phyloP scores from a whole-genome alignment of 192 early-diverging fungal species.

The Coemansia sp. region DNA sequence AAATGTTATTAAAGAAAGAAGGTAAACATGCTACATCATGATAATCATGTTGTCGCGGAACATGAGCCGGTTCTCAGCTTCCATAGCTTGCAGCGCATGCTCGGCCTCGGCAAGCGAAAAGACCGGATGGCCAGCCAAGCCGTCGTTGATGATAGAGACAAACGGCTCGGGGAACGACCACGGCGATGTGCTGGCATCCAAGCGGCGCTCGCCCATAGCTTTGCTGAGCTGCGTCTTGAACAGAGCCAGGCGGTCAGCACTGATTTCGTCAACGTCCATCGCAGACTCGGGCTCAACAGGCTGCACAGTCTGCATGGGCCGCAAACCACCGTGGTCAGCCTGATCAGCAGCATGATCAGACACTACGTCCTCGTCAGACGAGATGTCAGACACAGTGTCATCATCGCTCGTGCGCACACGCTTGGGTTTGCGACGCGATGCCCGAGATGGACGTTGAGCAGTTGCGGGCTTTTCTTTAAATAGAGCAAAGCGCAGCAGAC shows the following conservation, averaged over 20 bases:
- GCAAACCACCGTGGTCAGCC: not conserved
- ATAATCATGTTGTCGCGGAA: slow-evolving; percentile 64
- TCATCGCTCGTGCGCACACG: slow-evolving; percentile 44
- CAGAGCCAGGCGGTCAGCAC: slow-evolving; percentile 23
- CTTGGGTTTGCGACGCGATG: slow-evolving; percentile 35
- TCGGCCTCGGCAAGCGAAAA: slow-evolving; percentile 62
- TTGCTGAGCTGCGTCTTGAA: slow-evolving; percentile 55
- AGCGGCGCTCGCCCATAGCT: slow-evolving; percentile 37
- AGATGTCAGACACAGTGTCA: slow-evolving; percentile 47
- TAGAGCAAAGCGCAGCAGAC: slow-evolving; percentile 83
- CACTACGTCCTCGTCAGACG: not conserved
- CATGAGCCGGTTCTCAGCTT: slow-evolving; percentile 68
- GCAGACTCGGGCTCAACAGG: not conserved
- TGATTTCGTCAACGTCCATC: slow-evolving; percentile 36
- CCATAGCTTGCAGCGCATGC: slow-evolving; percentile 59
- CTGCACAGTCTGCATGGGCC: slow-evolving; percentile 1
- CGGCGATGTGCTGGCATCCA: slow-evolving; percentile 51
- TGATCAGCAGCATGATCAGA: not conserved
- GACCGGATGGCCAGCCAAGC: slow-evolving; percentile 21
- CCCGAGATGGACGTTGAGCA: slow-evolving; percentile 35
- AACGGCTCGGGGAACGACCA: slow-evolving; percentile 57
- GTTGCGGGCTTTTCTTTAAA: slow-evolving; percentile 73
- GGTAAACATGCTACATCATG: slow-evolving; percentile 56
- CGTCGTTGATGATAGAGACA: slow-evolving; percentile 57
- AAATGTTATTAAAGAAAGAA: slow-evolving; percentile 3